A percentile compares a stretch with the other conserved stretches of the same genome.
Evolutionary conservation across 768 basidiomycete species (phyloP).

Genomic region (Boletales sp.): DNA sequence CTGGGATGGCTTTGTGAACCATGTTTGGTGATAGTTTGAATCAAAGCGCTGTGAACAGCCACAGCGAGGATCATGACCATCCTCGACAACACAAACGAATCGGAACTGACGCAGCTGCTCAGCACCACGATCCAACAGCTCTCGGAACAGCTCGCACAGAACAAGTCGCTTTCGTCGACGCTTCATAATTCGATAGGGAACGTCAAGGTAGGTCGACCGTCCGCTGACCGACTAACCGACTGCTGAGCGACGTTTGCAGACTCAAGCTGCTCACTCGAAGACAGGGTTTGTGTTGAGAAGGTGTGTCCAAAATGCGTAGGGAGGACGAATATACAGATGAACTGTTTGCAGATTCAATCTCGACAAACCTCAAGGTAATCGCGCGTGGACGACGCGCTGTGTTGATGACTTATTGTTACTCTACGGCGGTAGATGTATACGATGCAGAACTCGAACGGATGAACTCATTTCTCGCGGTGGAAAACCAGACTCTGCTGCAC

Average conservation of each 20-base stretch:
- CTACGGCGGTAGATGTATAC: conserved; percentile 66
- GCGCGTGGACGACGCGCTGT: not conserved
- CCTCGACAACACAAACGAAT: conserved; percentile 49
- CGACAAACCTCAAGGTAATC: conserved; percentile 78
- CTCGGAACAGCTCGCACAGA: conserved; percentile 78
- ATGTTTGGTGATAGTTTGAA: no score
- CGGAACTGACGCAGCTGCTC: conserved; percentile 63
- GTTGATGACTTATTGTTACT: not conserved
- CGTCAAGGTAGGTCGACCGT: conserved; percentile 62
- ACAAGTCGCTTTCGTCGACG: conserved; percentile 65
- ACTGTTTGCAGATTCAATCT: conserved; percentile 62
- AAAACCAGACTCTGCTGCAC: conserved; percentile 82
- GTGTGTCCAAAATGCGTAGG: conserved; percentile 35
- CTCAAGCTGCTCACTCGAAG: conserved; percentile 84
- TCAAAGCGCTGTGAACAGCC: no score
- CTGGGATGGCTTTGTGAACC: no score
- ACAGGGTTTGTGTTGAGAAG: conserved; percentile 89
- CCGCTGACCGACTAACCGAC: not conserved
- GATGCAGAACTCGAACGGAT: conserved; percentile 87
- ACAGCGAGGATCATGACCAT: conserved; percentile 44
- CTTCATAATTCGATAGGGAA: conserved; percentile 71
- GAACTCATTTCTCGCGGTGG: conserved; percentile 71
- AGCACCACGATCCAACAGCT: conserved; percentile 65
- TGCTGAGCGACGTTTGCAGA: conserved; percentile 38
- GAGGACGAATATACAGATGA: not conserved